phyloP scores from a whole-genome alignment of 768 basidiomycete species.

The Lactarius sp. region DNA sequence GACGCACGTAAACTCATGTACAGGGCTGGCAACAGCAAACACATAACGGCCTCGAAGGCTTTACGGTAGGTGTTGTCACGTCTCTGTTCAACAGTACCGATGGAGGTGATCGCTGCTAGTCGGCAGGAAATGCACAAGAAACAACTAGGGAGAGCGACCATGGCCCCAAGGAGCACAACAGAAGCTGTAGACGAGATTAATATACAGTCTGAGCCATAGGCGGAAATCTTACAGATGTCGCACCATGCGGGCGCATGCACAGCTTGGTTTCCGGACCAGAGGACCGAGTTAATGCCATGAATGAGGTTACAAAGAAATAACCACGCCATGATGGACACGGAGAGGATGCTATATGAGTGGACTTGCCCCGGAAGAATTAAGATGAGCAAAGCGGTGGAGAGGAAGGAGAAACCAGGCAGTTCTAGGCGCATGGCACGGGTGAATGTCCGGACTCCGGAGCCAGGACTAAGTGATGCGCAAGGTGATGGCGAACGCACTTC shows the following conservation, averaged over 20 bases:
- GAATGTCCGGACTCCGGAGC: neutral
- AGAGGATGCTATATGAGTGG: conserved; percentile 17
- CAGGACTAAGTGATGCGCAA: conserved; percentile 14
- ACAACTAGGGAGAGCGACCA: conserved; percentile 23
- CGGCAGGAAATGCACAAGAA: conserved; percentile 24
- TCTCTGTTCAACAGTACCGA: neutral
- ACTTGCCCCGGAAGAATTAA: conserved; percentile 24
- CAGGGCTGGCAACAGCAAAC: conserved; percentile 18
- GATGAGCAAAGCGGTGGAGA: conserved; percentile 14
- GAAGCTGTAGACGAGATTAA: conserved; percentile 17
- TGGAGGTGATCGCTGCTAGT: conserved; percentile 21
- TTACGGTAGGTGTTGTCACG: neutral
- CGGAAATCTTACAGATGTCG: conserved; percentile 36
- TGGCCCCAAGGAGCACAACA: conserved; percentile 23
- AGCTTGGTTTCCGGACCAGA: conserved; percentile 33
- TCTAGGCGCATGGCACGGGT: conserved; percentile 17
- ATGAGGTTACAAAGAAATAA: conserved; percentile 29
- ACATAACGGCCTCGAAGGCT: conserved; percentile 15
- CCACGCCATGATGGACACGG: conserved; percentile 27
- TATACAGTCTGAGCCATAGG: neutral
- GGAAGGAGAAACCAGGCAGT: conserved; percentile 23
- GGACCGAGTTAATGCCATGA: conserved; percentile 31
- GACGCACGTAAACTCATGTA: conserved; percentile 25
- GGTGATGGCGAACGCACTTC: neutral
- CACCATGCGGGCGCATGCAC: conserved; percentile 35